Base-by-base conservation (phyloP, 176 grass and related monocot species). In the Zizania latifolia region DNA sequence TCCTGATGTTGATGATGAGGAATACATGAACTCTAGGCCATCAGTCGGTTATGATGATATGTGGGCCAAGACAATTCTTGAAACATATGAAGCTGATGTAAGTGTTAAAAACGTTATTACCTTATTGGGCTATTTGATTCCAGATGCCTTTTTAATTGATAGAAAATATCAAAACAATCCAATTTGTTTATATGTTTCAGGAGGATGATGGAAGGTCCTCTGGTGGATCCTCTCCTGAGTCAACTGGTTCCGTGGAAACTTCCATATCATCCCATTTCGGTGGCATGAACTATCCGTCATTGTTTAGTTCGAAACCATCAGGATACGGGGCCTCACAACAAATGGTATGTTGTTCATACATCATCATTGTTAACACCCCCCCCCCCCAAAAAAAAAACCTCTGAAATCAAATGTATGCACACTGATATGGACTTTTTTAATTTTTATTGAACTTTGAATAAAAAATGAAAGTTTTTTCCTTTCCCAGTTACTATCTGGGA, bases 1-100 rank as follows among this genome's bases (percentile, higher is more conserved):
- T 69, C 92, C 96, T 62, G 96, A 99, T 86, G 96, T 99, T 78
- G 92, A 95, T 82, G 96, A 99, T 65, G 91, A 97, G 75, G 95
- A 99, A 79, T 92, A 88, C 72, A 82, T 92, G 68, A 95, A 88
- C 65, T 99, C 92, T 74, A 86, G 92, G 68, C 89, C 96, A 70
- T 99, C 96, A 26, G 96, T 99, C 0, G 89, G 86, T 63, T 99
- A 99, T 75, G 96, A 95, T 75, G 96, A 95, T 78, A 90, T 95
- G 84, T 99, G 96, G 96, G 92, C 96, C n/a, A 99, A 99, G 78
- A 90, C 96, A 83, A 99, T 99, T 63, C 92, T 99, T 2, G 92
- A 99, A 87, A 90, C 85, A 23, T 88, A 89, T 40, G 96, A 99
- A 41, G 91, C 83, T 50, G 94, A 98, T 77, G 92, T 84, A 88